A percentile compares a stretch with the other conserved stretches of the same genome.
Evolutionary conservation across 2,329 filamentous ascomycete genomes (phyloP).

Genomic region (Trichophyton equinum): DNA sequence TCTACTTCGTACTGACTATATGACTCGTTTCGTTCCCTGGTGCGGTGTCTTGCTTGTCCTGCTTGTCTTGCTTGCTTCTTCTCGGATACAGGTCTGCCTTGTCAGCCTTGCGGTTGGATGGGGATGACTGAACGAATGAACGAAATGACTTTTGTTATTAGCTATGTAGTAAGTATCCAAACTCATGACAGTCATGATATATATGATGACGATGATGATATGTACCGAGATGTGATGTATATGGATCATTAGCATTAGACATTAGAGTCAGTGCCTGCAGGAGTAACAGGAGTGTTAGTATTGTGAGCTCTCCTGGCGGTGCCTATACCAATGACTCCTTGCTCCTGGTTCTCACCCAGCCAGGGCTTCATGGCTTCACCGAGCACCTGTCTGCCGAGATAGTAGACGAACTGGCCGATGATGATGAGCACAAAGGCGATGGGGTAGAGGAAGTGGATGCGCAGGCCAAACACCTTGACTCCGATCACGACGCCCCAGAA

Average conservation of each 20-base stretch:
- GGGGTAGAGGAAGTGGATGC: slow-evolving; percentile 53
- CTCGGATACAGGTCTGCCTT: background rate
- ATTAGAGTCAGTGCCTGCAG: background rate
- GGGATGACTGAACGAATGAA: background rate
- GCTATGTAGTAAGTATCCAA: background rate
- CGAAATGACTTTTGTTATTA: background rate
- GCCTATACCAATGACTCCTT: slow-evolving; percentile 64
- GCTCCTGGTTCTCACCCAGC: slow-evolving; percentile 77
- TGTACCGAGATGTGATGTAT: background rate
- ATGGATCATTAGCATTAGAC: background rate
- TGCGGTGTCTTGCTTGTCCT: too few relatives aligned
- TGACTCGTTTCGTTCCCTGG: too few relatives aligned
- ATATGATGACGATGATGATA: background rate
- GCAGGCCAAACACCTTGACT: slow-evolving; percentile 66
- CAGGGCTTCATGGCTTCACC: slow-evolving; percentile 92
- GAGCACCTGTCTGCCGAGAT: slow-evolving; percentile 65
- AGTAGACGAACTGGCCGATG: slow-evolving; percentile 73
- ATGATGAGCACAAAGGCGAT: slow-evolving; percentile 82
- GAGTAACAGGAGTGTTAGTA: too few relatives aligned
- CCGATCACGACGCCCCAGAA: slow-evolving; percentile 97
- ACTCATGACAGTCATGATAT: background rate
- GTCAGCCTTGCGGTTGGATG: background rate
- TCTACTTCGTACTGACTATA: background rate
- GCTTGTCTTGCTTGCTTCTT: background rate
- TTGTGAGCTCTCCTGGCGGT: slow-evolving; percentile 58